Base-by-base conservation (phyloP, 1,284 basidiomycete genomes). In the Sanghuangporus weigelae region DNA sequence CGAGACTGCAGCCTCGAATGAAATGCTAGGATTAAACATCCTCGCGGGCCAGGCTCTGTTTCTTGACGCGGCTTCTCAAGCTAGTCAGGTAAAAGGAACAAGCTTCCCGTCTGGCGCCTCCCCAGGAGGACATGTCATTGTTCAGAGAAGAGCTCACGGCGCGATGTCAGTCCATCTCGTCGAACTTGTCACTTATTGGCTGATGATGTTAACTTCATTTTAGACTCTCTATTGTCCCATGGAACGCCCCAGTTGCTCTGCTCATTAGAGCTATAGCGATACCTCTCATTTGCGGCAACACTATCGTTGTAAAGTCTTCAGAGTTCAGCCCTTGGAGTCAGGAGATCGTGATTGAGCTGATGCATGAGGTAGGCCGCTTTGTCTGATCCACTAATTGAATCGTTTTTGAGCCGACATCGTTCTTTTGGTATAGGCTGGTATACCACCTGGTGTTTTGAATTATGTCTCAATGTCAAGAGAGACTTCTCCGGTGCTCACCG, bases 221-320 rank as follows among this genome's bases (percentile, higher is more conserved):
- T 66, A 72, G 65, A 26, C 70, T 69, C 39, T 67, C 69, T 5
- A 67, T 69, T 10, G 68, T 70, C 8, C 73, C 72, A 3, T 78
- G 76, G 76, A 84, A 85, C 67, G 78, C 77, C 4, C 80, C 84
- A 0, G 68, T 80, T 10, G 68, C 69, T 0, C 73, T 86, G n/a
- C 70, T 79, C 0, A 65, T 84, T 3, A 75, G 85, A 12, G 81
- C 84, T 0, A 74, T 84, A 44, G 74, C 78, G 3, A 74, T 82
- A 10, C 83, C 86, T 0, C 74, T 89, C 23, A 75, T 87, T 3
- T 84, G 83, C 38, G 87, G 86, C 2, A 89, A 89, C 72, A 85
- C 85, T 0, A 81, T 85, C 2, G 78, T 90, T 0, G 68, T 88
- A 44, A 86, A 86, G 68, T 79, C 81, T 7, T 85, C 84, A 0